Base-by-base conservation (phyloP, 208 protist genomes). In the Vickermania ingenoplastis region DNA sequence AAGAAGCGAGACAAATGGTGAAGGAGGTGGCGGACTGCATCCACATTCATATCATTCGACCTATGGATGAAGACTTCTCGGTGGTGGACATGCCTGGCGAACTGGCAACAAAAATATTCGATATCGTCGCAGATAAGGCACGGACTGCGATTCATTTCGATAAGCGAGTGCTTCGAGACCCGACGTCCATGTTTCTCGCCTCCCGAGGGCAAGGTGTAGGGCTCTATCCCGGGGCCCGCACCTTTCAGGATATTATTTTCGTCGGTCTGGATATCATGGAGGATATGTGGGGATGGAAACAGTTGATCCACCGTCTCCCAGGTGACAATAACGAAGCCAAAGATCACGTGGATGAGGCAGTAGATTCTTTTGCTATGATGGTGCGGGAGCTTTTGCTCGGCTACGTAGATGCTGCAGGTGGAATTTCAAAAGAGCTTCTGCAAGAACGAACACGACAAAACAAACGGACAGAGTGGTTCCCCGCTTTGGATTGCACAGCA, bases 271-370 rank as follows among this genome's bases (percentile, higher is more conserved):
- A 94, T 57, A 52, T 91, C 2, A 53, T 91, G 36, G 76, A 85
- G 55, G 83, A 91, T 56, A 67, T 94, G 49, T 91, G 81, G 81
- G 63, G 77, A 17, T 94, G 87, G 87, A 91, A 90, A 61, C 53
- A 25, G 29, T 49, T 91, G 7, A 65, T 78, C 4, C 67, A 67
- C 36, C 61, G 25, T 14, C 53, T 91, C 0, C 73, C 83, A 0
- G 87, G 81, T 14, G 83, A 91, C 31, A 77, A 79, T 67, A 57
- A 77, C 45, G 67, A 69, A 27, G 80, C 81, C 61, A 71, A 88
- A 41, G 81, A 91, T 57, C 60, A 86, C 66, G 81, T 94, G 14
- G 76, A 91, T 55, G 64, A 66, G 41, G 58, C 53, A 25, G 69
- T 91, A 22, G 79, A 89, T 52, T 54, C 52, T 36, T 94, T 85